Conservation (phyloP, 805 yeast species). For the Tetrapisispora phaffii region DNA sequence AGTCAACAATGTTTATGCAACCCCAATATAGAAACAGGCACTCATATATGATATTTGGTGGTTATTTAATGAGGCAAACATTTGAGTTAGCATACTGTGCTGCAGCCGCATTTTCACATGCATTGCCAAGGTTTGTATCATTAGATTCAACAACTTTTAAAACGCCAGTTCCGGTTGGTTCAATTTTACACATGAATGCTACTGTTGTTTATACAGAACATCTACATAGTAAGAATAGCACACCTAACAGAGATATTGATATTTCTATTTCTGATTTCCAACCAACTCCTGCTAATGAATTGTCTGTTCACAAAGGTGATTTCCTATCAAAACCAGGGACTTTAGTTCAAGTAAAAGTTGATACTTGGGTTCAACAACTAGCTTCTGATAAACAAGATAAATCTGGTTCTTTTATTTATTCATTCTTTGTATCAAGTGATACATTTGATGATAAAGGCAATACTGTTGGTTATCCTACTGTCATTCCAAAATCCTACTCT, state of each 20-base stretch:
- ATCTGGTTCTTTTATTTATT: constrained; percentile 81
- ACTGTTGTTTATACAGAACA: constrained; percentile 81
- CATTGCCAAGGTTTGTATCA: constrained; percentile 81
- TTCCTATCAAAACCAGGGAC: constrained; percentile 74
- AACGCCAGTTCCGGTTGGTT: constrained; percentile 93
- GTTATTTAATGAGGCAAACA: constrained; percentile 82
- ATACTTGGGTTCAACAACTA: constrained; percentile 63
- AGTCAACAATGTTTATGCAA: constrained; percentile 83
- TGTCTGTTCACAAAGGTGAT: constrained; percentile 42
- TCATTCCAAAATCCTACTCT: constrained; percentile 76
- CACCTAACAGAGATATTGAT: constrained; percentile 8
- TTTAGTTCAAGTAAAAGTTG: constrained; percentile 80
- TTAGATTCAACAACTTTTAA: constrained; percentile 85
- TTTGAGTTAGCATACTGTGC: constrained; percentile 91
- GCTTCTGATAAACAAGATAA: constrained; percentile 52
- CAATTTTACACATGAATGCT: constrained; percentile 75
- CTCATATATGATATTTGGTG: constrained; percentile 91
- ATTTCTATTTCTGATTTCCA: constrained; percentile 15
- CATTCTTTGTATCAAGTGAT: constrained; percentile 73
- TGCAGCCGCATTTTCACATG: constrained; percentile 78
- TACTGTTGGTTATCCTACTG: constrained; percentile 43
- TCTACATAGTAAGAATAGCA: constrained; percentile 35
- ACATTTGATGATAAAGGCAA: constrained; percentile 18
- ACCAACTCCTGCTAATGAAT: constrained; percentile 47
- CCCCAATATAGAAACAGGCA: constrained; percentile 95